Base-by-base conservation (phyloP, 2,329 filamentous ascomycete species). In the Aspergillus niger region DNA sequence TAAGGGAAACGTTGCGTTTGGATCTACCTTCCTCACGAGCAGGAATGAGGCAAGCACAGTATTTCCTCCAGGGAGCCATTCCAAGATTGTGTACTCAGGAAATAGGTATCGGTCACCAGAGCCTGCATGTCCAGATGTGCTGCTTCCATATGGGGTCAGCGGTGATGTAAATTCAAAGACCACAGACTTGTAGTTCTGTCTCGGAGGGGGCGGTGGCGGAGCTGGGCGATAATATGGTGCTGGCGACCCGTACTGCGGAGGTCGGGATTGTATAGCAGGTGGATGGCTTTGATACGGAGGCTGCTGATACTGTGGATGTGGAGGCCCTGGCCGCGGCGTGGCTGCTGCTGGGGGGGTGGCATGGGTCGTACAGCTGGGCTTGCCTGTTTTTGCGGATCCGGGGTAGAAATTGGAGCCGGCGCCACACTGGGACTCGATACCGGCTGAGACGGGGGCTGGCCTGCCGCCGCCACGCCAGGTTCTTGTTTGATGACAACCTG, bases 31-130 rank as follows among this genome's bases (percentile, higher is more conserved):
- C 13, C 77, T 72, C 22, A 80, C 75, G 15, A 81, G 68, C 5
- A 83, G 66, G 63, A 82, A 82, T 1, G 81, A 82, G 32, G 77
- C 79, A 44, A 82, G 70, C 26, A 82, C 77, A 5, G 76, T 75
- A 10, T 74, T 80, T 38, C 79, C 79, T 15, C 76, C 77, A 3
- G 78, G 76, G 20, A 80, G 72, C 69, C 77, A 81, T 62, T 83
- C 80, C 17, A 83, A 65, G 3, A 82, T 81, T 3, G 79, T 76
- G 66, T 81, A 69, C 64, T 81, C 79, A 0, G 81, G 81, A 61
- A 83, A 81, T 1, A 82, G 66, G 65, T 79, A 83, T 20, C 81
- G 76, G 65, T 82, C 81, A 10, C 79, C 78, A 6, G 76, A 78
- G 8, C 74, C 75, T 32, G 76, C 73, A 61, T 79, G 76, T 3